A percentile compares a stretch with the other conserved stretches of the same genome.
phyloP scores from a whole-genome alignment of 1,284 basidiomycete species.

The Apiotrichum siamense region DNA sequence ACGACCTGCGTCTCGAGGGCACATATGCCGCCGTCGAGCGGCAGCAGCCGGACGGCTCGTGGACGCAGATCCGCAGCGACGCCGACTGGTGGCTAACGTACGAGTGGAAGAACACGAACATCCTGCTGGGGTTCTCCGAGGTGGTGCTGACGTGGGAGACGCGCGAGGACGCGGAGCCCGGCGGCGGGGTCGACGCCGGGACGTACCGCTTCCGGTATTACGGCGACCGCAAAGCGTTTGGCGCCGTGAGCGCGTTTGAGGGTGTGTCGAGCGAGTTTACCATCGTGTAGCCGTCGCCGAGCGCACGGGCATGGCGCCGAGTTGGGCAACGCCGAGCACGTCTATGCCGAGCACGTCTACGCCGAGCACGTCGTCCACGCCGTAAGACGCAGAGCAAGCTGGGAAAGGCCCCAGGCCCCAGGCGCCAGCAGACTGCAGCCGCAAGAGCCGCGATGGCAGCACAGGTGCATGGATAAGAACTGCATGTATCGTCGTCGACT shows the following conservation, averaged over 20 bases:
- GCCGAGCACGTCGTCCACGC: too few relatives aligned
- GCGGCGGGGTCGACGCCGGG: constrained; percentile 1
- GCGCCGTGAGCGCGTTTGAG: constrained; percentile 6
- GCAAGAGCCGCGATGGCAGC: too few relatives aligned
- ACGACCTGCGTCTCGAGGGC: constrained; percentile 16
- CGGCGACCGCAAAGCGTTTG: constrained; percentile 4
- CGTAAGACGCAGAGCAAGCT: too few relatives aligned
- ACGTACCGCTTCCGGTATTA: constrained; percentile 13
- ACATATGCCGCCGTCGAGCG: constrained; percentile 13
- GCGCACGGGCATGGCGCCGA: too few relatives aligned
- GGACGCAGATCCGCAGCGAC: constrained; percentile 10
- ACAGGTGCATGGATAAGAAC: too few relatives aligned
- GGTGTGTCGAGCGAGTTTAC: not conserved
- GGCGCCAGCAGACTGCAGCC: too few relatives aligned
- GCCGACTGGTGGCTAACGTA: constrained; percentile 10
- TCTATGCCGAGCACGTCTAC: too few relatives aligned
- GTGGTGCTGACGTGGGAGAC: constrained; percentile 15
- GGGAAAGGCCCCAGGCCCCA: too few relatives aligned
- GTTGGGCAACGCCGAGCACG: too few relatives aligned
- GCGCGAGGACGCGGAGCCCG: not conserved
- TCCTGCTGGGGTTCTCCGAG: not conserved
- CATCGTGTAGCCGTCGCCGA: too few relatives aligned
- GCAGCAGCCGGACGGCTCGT: constrained; percentile 1
- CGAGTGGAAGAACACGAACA: constrained; percentile 7
- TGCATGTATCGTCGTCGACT: too few relatives aligned